Percentiles rank a stretch among this genome's conserved stretches.
These are phyloP conservation scores for Phaeodactylum tricornutum DNA, from an alignment of 108 stramenopile genomes.

Conservation along the genomic window DNA sequence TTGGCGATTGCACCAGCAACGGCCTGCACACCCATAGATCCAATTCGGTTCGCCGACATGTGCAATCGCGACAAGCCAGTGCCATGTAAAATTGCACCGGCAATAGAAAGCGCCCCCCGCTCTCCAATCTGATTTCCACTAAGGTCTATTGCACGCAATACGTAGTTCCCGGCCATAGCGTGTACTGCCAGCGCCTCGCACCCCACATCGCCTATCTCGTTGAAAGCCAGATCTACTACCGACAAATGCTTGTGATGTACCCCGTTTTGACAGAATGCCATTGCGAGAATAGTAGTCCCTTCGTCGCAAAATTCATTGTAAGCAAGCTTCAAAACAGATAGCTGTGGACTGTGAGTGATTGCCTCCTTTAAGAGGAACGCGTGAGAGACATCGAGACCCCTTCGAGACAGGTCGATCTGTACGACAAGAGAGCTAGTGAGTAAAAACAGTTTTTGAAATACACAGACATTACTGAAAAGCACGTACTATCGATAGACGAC, in stretches of 20 bases:
- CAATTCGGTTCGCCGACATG: conserved; percentile 57
- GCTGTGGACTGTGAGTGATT: conserved; percentile 42
- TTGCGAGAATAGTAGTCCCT: conserved; percentile 55
- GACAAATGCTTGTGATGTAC: conserved; percentile 47
- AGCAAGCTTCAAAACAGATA: conserved; percentile 68
- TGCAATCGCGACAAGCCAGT: conserved; percentile 48
- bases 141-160: conserved; percentile 50
- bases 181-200: conserved; percentile 46
- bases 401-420: conserved; percentile 63
- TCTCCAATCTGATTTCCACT: conserved; percentile 54
- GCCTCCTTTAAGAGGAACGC: conserved; percentile 37
- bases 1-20: conserved; percentile 56
- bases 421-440: background rate
- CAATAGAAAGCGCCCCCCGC: conserved; percentile 49
- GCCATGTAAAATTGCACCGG: conserved; percentile 58
- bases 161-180: conserved; percentile 46
- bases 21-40: conserved; percentile 42
- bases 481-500: conserved; percentile 3
- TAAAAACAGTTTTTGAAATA: background rate
- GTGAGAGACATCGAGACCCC: conserved; percentile 36
- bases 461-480: background rate
- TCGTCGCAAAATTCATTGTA: conserved; percentile 64
- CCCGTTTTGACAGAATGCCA: conserved; percentile 21
- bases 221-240: conserved; percentile 69
- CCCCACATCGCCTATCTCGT: conserved; percentile 64